Conservation (phyloP, 768 basidiomycete species). For the Pulveroboletus sp. region DNA sequence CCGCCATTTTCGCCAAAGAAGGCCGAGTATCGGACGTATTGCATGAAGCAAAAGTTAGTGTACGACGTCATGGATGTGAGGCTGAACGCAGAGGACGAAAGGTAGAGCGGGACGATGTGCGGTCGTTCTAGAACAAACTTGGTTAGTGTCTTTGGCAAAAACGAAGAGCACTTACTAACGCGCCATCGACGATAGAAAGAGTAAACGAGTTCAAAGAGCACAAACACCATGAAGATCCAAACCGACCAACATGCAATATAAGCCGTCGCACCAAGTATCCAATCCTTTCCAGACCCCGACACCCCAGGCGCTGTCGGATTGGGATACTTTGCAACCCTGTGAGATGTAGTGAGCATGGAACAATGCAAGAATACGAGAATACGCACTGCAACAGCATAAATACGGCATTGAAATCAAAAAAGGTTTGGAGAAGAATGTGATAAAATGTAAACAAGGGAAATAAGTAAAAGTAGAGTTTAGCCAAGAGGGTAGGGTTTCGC, state of each 20-base stretch:
- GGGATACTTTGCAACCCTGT: constrained; percentile 72
- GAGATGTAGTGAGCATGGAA: constrained; percentile 11
- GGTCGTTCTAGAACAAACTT: constrained; percentile 65
- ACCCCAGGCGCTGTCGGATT: constrained; percentile 67
- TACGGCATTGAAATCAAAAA: constrained; percentile 86
- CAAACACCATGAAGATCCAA: constrained; percentile 69
- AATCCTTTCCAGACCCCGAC: constrained; percentile 70
- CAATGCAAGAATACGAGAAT: background rate
- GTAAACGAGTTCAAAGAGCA: constrained; percentile 76
- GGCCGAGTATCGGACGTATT: constrained; percentile 72
- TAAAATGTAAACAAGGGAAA: constrained; percentile 71
- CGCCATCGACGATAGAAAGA: constrained; percentile 77
- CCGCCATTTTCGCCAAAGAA: constrained; percentile 52
- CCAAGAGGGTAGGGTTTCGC: constrained; percentile 53
- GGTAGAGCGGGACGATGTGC: constrained; percentile 76
- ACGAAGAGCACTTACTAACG: constrained; percentile 56
- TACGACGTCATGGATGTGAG: constrained; percentile 77
- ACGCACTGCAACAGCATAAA: constrained; percentile 84
- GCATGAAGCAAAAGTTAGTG: constrained; percentile 80
- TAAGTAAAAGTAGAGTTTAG: constrained; percentile 62
- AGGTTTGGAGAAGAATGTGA: constrained; percentile 74
- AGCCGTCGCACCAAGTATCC: constrained; percentile 80
- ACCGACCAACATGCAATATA: constrained; percentile 80
- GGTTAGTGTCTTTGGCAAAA: constrained; percentile 11
- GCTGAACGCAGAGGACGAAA: constrained; percentile 76